Percentiles rank a stretch among this genome's conserved stretches.
Evolutionary conservation across 441 rosid genomes (phyloP).

Genomic region (Mallotus repandus): DNA sequence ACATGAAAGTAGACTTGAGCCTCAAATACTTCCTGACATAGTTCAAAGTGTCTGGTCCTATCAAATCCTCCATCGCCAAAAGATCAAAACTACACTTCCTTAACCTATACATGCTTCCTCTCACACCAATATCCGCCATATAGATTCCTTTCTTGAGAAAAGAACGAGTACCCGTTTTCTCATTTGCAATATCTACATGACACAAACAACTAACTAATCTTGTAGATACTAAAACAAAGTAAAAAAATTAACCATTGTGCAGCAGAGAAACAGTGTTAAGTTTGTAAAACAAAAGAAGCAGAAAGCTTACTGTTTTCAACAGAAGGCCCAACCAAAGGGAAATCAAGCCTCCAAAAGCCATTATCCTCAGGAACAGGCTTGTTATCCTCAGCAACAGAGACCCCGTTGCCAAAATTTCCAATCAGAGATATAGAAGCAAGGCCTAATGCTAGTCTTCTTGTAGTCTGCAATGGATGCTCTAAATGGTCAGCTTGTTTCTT

Average conservation of each 20-base stretch:
- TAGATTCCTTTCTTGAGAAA: slow-evolving; percentile 69
- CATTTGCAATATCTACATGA: slow-evolving; percentile 60
- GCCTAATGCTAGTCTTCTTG: slow-evolving; percentile 56
- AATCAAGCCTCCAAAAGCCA: slow-evolving; percentile 59
- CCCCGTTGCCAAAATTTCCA: slow-evolving; percentile 27
- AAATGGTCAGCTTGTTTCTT: slow-evolving; percentile 26
- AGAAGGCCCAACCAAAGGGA: slow-evolving; percentile 57
- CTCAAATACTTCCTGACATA: slow-evolving; percentile 78
- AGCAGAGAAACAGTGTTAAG: neutral
- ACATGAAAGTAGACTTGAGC: slow-evolving; percentile 72
- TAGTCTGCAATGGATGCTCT: slow-evolving; percentile 38
- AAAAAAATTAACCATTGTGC: neutral
- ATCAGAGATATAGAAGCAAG: slow-evolving; percentile 53
- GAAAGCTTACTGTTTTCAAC: slow-evolving; percentile 64
- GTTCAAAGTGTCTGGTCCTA: slow-evolving; percentile 71
- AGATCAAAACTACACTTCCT: slow-evolving; percentile 79
- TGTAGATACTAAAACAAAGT: no score
- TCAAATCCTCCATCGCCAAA: slow-evolving; percentile 81
- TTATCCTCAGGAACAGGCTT: slow-evolving; percentile 59
- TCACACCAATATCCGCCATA: slow-evolving; percentile 57
- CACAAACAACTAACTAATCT: neutral
- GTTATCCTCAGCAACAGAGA: slow-evolving; percentile 63
- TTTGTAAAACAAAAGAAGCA: neutral
- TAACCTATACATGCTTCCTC: slow-evolving; percentile 64
- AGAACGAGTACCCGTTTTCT: slow-evolving; percentile 72